Percentiles rank a stretch among this genome's conserved stretches.
phyloP scores from a whole-genome alignment of 352 stramenopile species.

The Thalassiosira livingstoniorum region DNA sequence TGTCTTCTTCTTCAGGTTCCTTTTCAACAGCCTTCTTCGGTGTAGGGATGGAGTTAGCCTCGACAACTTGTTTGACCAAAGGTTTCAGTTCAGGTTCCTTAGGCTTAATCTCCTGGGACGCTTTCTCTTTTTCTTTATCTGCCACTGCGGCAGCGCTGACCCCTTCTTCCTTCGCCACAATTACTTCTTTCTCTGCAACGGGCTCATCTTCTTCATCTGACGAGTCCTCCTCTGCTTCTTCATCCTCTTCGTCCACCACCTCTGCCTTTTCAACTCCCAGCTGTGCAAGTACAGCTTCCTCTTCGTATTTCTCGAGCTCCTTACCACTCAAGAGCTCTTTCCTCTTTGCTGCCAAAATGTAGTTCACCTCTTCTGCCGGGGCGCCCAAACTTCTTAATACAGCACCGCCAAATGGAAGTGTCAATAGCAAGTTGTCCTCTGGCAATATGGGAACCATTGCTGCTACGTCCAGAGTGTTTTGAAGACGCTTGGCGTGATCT shows the following conservation, averaged over 20 bases:
- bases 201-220: slow-evolving; percentile 25
- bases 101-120: not conserved
- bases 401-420: slow-evolving; percentile 88
- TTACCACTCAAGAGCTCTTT: slow-evolving; percentile 81
- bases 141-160: not conserved
- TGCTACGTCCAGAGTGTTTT: slow-evolving; percentile 85
- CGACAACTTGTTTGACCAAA: slow-evolving; percentile 54
- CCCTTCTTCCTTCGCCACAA: not conserved
- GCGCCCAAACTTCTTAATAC: slow-evolving; percentile 86
- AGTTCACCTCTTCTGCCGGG: slow-evolving; percentile 86
- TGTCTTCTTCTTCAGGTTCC: slow-evolving; percentile 37
- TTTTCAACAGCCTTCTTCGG: slow-evolving; percentile 46
- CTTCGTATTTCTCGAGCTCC: slow-evolving; percentile 70
- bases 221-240: slow-evolving; percentile 29
- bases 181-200: not conserved
- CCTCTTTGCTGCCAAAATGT: slow-evolving; percentile 82
- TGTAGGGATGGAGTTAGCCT: slow-evolving; percentile 35
- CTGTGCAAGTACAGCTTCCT: slow-evolving; percentile 79
- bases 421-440: slow-evolving; percentile 88
- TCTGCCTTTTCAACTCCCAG: slow-evolving; percentile 70
- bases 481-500: slow-evolving; percentile 87
- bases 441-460: slow-evolving; percentile 89
- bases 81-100: slow-evolving; percentile 47
- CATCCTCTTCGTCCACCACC: slow-evolving; percentile 35
- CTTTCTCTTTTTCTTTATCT: slow-evolving; percentile 26